Evolutionary conservation across 768 basidiomycete species (phyloP).

Genomic region (Auriscalpium orientale): DNA sequence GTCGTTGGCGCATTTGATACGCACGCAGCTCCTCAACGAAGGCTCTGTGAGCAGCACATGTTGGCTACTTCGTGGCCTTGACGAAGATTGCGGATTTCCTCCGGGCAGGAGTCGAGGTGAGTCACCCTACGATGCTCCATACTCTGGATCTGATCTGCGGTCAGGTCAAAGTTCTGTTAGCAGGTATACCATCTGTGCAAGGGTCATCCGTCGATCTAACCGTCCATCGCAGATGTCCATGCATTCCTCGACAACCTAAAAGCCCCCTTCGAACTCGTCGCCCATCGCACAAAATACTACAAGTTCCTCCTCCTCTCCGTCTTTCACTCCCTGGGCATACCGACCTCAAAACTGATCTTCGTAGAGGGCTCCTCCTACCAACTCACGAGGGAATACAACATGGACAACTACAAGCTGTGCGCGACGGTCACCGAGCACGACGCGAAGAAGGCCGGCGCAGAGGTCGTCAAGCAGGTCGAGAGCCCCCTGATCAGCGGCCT

Average conservation of each 20-base stretch:
- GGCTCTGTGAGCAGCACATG: slow-evolving; percentile 58
- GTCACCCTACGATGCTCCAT: slow-evolving; percentile 18
- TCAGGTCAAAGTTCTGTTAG: slow-evolving; percentile 73
- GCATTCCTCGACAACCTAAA: slow-evolving; percentile 98
- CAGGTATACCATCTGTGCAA: slow-evolving; percentile 33
- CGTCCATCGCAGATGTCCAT: slow-evolving; percentile 62
- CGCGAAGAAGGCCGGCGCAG: slow-evolving; percentile 96
- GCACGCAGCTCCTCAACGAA: neutral
- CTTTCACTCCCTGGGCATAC: slow-evolving; percentile 85
- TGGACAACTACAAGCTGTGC: slow-evolving; percentile 90
- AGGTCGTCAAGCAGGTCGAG: slow-evolving; percentile 97
- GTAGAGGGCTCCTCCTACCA: slow-evolving; percentile 92
- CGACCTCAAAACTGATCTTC: slow-evolving; percentile 74
- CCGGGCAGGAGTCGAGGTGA: slow-evolving; percentile 80
- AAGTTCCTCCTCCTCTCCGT: slow-evolving; percentile 72
- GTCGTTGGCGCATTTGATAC: slow-evolving; percentile 20
- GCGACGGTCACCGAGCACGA: slow-evolving; percentile 94
- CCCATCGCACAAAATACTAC: slow-evolving; percentile 87
- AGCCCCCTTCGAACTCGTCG: slow-evolving; percentile 88
- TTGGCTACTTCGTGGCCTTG: slow-evolving; percentile 94
- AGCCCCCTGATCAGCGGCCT: slow-evolving; percentile 86
- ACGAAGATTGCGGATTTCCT: slow-evolving; percentile 96
- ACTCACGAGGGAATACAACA: slow-evolving; percentile 81
- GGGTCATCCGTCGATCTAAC: neutral
- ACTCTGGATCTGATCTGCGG: neutral